A percentile compares a stretch with the other conserved stretches of the same genome.
Evolutionary conservation across 2,329 filamentous ascomycete genomes (phyloP).

Genomic region (Tricladium varicosporioides): DNA sequence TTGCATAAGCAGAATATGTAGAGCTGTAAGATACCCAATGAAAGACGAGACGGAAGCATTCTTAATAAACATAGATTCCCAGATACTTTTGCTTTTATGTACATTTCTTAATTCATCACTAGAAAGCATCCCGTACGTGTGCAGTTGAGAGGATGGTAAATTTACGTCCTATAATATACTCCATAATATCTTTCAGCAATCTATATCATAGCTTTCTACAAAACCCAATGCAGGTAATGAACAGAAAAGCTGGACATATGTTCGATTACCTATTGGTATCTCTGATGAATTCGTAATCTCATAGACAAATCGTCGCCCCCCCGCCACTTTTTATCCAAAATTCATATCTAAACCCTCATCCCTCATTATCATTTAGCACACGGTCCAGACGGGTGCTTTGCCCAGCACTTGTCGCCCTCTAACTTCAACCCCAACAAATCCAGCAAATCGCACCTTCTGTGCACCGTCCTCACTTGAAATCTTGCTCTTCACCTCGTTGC

Average conservation of each 20-base stretch:
- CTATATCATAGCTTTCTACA: not conserved
- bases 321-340: not conserved
- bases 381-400: constrained; percentile 72
- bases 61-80: too few relatives aligned
- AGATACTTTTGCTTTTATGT: too few relatives aligned
- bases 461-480: constrained; percentile 29
- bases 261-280: constrained; percentile 12
- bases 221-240: not conserved
- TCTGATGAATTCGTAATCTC: constrained; percentile 14
- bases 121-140: too few relatives aligned
- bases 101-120: too few relatives aligned
- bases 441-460: constrained; percentile 68
- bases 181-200: too few relatives aligned
- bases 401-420: constrained; percentile 71
- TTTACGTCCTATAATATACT: too few relatives aligned
- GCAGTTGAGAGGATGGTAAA: too few relatives aligned
- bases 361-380: constrained; percentile 35
- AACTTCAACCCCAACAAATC: constrained; percentile 73
- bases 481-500: constrained; percentile 25
- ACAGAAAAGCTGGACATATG: not conserved
- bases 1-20: too few relatives aligned
- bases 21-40: too few relatives aligned
- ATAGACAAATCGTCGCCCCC: constrained; percentile 3
- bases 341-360: not conserved
- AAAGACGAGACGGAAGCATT: too few relatives aligned